These are phyloP conservation scores for Ilyonectria sp. DNA, from an alignment of 2,329 filamentous ascomycete genomes.

Conservation along the genomic window DNA sequence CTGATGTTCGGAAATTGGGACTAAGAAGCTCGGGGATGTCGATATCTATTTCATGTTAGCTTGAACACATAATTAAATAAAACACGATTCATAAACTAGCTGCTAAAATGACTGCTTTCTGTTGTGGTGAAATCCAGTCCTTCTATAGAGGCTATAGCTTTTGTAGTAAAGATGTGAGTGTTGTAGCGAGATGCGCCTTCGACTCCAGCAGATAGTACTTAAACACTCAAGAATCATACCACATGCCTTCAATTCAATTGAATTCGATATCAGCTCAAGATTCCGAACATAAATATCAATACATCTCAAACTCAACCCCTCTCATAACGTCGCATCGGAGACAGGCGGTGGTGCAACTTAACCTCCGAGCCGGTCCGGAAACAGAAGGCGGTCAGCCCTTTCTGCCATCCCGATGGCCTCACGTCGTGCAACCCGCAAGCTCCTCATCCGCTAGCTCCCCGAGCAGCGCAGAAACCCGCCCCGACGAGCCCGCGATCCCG, in stretches of 20 bases:
- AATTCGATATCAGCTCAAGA: not conserved
- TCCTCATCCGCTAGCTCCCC: conserved; percentile 43
- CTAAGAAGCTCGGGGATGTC: not conserved
- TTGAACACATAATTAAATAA: not conserved
- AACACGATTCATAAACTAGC: not conserved
- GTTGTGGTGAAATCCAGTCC: not conserved
- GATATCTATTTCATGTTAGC: not conserved
- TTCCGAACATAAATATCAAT: not conserved
- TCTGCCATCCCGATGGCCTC: conserved; percentile 46
- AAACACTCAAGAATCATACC: not conserved
- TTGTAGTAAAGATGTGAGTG: not conserved
- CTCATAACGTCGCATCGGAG: not conserved
- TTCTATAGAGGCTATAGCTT: not conserved
- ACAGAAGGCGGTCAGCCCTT: conserved; percentile 38
- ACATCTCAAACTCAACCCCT: not conserved
- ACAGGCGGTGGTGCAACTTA: not conserved
- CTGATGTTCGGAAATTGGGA: not conserved
- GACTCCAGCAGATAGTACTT: not conserved
- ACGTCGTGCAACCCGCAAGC: conserved; percentile 43
- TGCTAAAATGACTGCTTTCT: not conserved
- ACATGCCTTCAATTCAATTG: not conserved
- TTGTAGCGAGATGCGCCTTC: not conserved
- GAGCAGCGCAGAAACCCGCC: conserved; percentile 6
- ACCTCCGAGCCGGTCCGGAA: conserved; percentile 3
- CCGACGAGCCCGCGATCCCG: conserved; percentile 5